Base-by-base conservation (phyloP, 495 filamentous ascomycete genomes). In the Copromyces sp. region DNA sequence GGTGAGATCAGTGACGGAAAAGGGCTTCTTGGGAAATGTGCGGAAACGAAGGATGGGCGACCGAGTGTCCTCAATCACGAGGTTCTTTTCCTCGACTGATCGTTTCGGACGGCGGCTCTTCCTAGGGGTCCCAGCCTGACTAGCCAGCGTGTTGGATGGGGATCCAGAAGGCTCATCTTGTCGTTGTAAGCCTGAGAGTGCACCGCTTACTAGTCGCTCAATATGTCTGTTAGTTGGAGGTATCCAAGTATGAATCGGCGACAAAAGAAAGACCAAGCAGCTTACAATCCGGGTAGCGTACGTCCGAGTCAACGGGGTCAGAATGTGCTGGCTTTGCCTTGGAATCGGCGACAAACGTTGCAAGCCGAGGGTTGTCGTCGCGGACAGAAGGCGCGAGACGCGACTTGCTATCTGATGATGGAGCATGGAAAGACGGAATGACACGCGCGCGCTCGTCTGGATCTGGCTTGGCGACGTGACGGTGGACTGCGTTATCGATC, bases 1-100 rank as follows among this genome's bases (percentile, higher is more conserved):
- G 2, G 95, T 87, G 53, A 99, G 79, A 80, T 99, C 95, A 3
- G 93, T 92, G 5, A 99, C 95, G 1, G 92, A 93, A n/a, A 99
- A 87, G 0, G 92, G 87, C 75, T 92, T 94, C 75, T 87, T 90
- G 0, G 92, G 92, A 29, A 87, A 86, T 2, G 87, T 89, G 32
- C 95, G 90, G 78, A 97, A 98, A 40, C 93, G 90, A 71, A 94
- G 76, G 12, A 88, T 71, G 7, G 86, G 86, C 7, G 86, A 81
- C 17, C 78, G 80, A 1, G 71, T 77, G 72, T 84, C 82, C 20
- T 73, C 73, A 17, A 65, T 65, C 53, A 65, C 29, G 29, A 35
- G 53, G 29, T 35, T 65, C 29, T 65, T 65, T 35, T 65, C 53
- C 53, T 35, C 29, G 29, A 16, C 29, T 16, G 53, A 65, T 9